Base-by-base conservation (phyloP, 2,329 filamentous ascomycete species). In the Ophiostoma angusticollis region DNA sequence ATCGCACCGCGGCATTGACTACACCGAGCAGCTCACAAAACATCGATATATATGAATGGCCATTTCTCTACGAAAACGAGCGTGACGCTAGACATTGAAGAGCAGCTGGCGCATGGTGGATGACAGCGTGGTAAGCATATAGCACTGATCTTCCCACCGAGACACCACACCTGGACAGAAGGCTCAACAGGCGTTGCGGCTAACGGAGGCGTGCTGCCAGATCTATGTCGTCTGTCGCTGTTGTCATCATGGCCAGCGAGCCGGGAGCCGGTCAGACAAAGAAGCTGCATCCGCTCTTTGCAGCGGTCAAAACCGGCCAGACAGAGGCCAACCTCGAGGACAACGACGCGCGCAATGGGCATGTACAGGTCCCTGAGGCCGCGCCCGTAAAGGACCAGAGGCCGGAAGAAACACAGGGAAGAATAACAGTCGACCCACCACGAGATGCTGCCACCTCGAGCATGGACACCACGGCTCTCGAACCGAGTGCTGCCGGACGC, bases 261-360 rank as follows among this genome's bases (percentile, higher is more conserved):
- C 57, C 52, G 40, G 46, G 55, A 37, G 52, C 50, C 43, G 59
- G 36, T 17, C 46, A 33, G 35, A 36, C 44, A 18, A 65, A 63
- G 49, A 71, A 68, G 46, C 50, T 74, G 27, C 72, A 75, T 47
- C 71, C 72, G 14, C 73, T 75, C 55, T 74, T 75, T 50, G 50
- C 50, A 1, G 45, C 57, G 2, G 53, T 55, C 18, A 53, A 49
- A 42, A 35, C 41, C 27, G 17, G 30, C 37, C 28, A 43, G 25
- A 37, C 6, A 49, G 47, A 41, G 33, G 11, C 33, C 13, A 9
- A 9, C 8, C n/a, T n/a, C 24, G 16, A 19, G 18, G 13, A 9
- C 21, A 1, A 24, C 23, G 28, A 25, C 22, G 19, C 35, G 17
- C 3, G 28, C 11, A 9, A 38, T 31, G 35, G 35, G 16, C 14